These are phyloP conservation scores for Hortaea werneckii DNA, from an alignment of 2,329 filamentous ascomycete genomes.

Conservation along the genomic window DNA sequence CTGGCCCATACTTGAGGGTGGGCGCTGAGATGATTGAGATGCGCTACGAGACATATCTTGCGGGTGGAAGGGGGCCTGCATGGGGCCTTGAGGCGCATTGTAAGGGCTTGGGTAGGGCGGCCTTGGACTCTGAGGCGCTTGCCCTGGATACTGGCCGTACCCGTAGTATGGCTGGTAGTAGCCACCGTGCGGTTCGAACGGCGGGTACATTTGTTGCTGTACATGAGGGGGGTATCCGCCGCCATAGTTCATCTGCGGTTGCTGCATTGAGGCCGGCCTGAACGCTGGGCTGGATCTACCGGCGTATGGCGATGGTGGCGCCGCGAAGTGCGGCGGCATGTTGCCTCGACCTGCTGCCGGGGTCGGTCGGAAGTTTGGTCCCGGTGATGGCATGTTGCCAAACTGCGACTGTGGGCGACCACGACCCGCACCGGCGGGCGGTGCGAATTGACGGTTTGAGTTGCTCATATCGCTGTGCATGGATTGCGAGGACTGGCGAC, in stretches of 20 bases:
- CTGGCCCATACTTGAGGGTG: slow-evolving; percentile 51
- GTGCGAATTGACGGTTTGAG: slow-evolving; percentile 33
- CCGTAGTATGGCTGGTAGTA: slow-evolving; percentile 39
- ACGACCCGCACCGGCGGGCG: slow-evolving; percentile 40
- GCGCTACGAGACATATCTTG: slow-evolving; percentile 70
- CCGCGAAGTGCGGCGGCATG: slow-evolving; percentile 38
- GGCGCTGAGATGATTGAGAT: slow-evolving; percentile 62
- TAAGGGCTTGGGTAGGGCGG: slow-evolving; percentile 39
- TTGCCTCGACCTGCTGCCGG: slow-evolving; percentile 41
- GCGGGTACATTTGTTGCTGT: slow-evolving; percentile 44
- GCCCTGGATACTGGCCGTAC: slow-evolving; percentile 43
- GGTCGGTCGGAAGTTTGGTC: slow-evolving; percentile 41
- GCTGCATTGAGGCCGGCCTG: slow-evolving; percentile 49
- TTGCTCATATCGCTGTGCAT: slow-evolving; percentile 63
- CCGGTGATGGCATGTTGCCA: slow-evolving; percentile 44
- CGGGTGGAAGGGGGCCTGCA: slow-evolving; percentile 49
- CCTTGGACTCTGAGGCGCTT: slow-evolving; percentile 36
- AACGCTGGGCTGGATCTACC: slow-evolving; percentile 53
- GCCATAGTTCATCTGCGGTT: slow-evolving; percentile 51
- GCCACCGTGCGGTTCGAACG: slow-evolving; percentile 37
- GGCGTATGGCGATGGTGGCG: slow-evolving; percentile 30
- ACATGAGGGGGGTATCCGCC: slow-evolving; percentile 47
- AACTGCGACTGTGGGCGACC: slow-evolving; percentile 43
- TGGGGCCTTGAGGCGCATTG: slow-evolving; percentile 34
- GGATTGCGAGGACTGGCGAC: slow-evolving; percentile 79